phyloP scores from a whole-genome alignment of 164 flowering plant species.

The Vitis riparia region DNA sequence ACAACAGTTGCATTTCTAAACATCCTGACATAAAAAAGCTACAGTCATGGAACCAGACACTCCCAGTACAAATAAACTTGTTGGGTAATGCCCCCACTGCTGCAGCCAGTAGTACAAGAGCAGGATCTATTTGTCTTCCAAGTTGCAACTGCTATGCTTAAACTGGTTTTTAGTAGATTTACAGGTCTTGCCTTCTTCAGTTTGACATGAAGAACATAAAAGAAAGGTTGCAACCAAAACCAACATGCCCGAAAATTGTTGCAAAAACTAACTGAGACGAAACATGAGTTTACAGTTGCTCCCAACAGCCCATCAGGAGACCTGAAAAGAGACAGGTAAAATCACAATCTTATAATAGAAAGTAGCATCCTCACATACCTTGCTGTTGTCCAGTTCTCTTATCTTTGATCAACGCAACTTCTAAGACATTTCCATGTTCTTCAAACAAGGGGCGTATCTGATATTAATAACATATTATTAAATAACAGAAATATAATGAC shows the following conservation, averaged over 20 bases:
- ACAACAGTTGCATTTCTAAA: slow-evolving; percentile 25
- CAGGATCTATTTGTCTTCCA: slow-evolving; percentile 40
- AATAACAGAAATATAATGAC: not conserved
- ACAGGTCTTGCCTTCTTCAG: slow-evolving; percentile 55
- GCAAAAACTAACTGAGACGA: slow-evolving; percentile 65
- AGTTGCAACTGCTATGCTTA: slow-evolving; percentile 35
- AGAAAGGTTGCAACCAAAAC: slow-evolving; percentile 46
- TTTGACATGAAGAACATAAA: slow-evolving; percentile 41
- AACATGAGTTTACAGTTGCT: slow-evolving; percentile 59
- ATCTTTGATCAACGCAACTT: slow-evolving; percentile 92
- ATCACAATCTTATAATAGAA: slow-evolving; percentile 26
- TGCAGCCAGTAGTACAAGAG: slow-evolving; percentile 42
- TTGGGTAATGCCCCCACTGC: slow-evolving; percentile 41
- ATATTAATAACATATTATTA: slow-evolving; percentile 11
- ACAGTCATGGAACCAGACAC: slow-evolving; percentile 38
- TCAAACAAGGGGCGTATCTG: slow-evolving; percentile 94
- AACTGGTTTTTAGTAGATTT: slow-evolving; percentile 30
- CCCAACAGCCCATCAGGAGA: slow-evolving; percentile 66
- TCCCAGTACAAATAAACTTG: slow-evolving; percentile 34
- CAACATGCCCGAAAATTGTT: slow-evolving; percentile 48
- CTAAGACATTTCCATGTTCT: slow-evolving; percentile 86
- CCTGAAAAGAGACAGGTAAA: slow-evolving; percentile 63
- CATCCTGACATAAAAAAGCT: slow-evolving; percentile 33
- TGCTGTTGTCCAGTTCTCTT: slow-evolving; percentile 93
- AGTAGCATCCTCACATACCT: slow-evolving; percentile 55